Conservation (phyloP, 2,329 filamentous ascomycete species). For the Talaromyces islandicus region DNA sequence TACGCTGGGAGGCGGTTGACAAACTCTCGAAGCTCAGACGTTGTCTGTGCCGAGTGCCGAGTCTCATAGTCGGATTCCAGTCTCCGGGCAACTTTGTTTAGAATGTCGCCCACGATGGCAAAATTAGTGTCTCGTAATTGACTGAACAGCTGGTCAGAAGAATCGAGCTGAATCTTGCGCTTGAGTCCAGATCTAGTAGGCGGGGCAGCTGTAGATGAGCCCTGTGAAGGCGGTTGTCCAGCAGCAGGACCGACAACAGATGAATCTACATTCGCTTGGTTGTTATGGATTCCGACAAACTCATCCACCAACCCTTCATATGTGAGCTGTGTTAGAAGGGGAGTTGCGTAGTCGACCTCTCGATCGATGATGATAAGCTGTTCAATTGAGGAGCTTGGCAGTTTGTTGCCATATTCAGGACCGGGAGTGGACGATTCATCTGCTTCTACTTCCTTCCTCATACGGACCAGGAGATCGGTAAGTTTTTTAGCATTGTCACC, state of each 20-base stretch:
- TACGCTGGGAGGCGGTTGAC: slow-evolving; percentile 90
- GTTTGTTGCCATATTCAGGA: slow-evolving; percentile 53
- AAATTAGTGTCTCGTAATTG: slow-evolving; percentile 91
- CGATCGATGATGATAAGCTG: slow-evolving; percentile 92
- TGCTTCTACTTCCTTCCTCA: slow-evolving; percentile 85
- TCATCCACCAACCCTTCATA: slow-evolving; percentile 97
- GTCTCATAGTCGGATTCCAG: slow-evolving; percentile 83
- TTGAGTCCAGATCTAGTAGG: slow-evolving; percentile 61
- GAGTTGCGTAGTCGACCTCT: slow-evolving; percentile 88
- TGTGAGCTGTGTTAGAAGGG: slow-evolving; percentile 86
- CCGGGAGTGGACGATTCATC: slow-evolving; percentile 62
- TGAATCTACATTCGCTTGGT: slow-evolving; percentile 87
- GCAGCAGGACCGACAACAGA: slow-evolving; percentile 72
- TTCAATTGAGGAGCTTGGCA: slow-evolving; percentile 82
- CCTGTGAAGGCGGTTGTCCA: slow-evolving; percentile 45
- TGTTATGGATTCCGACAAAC: slow-evolving; percentile 83
- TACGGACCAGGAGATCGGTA: slow-evolving; percentile 78
- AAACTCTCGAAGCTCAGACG: slow-evolving; percentile 87
- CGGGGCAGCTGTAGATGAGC: slow-evolving; percentile 47
- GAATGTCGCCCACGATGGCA: slow-evolving; percentile 78
- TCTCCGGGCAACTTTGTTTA: slow-evolving; percentile 86
- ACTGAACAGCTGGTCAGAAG: slow-evolving; percentile 80
- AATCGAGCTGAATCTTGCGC: slow-evolving; percentile 82
- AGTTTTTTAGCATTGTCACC: slow-evolving; percentile 89
- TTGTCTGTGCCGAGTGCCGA: slow-evolving; percentile 78